Evolutionary conservation across 768 basidiomycete species (phyloP), one percentile per base, ranked within the genome.

Genomic region (Galerina sulciceps): DNA sequence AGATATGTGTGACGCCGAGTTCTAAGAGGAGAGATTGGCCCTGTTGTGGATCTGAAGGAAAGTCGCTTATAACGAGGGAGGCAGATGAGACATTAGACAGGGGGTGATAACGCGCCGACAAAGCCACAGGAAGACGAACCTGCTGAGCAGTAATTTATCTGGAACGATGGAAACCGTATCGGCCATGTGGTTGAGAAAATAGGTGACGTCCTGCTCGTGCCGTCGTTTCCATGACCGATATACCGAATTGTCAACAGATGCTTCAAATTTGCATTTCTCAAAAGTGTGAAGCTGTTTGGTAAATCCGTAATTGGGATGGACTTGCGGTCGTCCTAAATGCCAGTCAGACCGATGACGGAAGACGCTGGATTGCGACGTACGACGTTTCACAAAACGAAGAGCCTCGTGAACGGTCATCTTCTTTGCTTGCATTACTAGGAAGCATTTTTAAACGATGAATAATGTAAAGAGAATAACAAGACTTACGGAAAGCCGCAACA

Each of bases 201-300:
- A 70, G 2, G 78, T 79, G 42, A 85, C 83, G 34, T 83, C 80
- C 57, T 81, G 84, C 47, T 76, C 75, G 57, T 83, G 80, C 31
- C 77, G 73, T 11, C 84, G 79, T 65, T 81, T 85, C 87, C 86
- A 89, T n/a, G 80, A 69, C 4, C 77, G 76, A 58, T 89, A 89
- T 17, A 72, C 73, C 2, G 73, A 55, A 57, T 84, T 76, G 0
- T 70, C 66, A 22, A 73, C 73, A 1, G 74, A 76, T 0, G 83
- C 80, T 18, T 74, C 69, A 64, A 81, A 85, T 40, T 74, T 70
- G 60, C 86, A 87, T 10, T 80, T 76, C 23, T 71, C 75, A 60
- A 87, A 89, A 1, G 75, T 71, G 38, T 85, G 76, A 18, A 89
- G 76, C 58, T 88, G 86, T 59, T 78, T 86, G 66, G 85, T 67